Percentiles rank a stretch among this genome's conserved stretches.
phyloP scores from a whole-genome alignment of 306 rosid genomes.

The Cicer bijugum region DNA sequence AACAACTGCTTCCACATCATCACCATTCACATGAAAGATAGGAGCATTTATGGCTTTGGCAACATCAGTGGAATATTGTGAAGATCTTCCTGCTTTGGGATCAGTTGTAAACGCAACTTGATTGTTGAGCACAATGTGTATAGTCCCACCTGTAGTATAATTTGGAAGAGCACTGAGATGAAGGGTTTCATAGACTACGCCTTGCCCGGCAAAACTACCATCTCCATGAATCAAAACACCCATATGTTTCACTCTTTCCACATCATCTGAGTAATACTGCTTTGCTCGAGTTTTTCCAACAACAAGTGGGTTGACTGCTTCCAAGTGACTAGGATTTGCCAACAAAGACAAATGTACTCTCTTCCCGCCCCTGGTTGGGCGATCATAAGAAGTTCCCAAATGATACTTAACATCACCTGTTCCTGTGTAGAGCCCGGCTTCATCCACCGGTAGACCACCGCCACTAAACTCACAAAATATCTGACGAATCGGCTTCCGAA shows the following conservation, averaged over 20 bases:
- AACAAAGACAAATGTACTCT: conserved; percentile 82
- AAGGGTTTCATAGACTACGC: conserved; percentile 91
- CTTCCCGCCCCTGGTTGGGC: conserved; percentile 92
- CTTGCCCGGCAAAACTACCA: conserved; percentile 98
- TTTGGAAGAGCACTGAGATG: conserved; percentile 97
- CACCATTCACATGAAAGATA: conserved; percentile 83
- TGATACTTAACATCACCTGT: conserved; percentile 99
- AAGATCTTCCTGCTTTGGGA: conserved; percentile 82
- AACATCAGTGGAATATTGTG: conserved; percentile 88
- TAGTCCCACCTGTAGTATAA: conserved; percentile 92
- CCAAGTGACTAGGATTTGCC: conserved; percentile 97
- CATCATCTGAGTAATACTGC: conserved; percentile 79
- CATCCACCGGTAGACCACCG: conserved; percentile 81
- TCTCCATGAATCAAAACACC: conserved; percentile 90
- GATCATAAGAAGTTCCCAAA: conserved; percentile 92
- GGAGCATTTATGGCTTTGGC: conserved; percentile 93
- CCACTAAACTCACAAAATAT: conserved; percentile 91
- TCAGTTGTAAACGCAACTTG: conserved; percentile 97
- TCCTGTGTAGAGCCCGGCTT: conserved; percentile 86
- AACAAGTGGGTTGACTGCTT: conserved; percentile 92
- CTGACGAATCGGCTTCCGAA: conserved; percentile 87
- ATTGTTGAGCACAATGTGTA: conserved; percentile 87
- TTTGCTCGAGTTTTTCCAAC: conserved; percentile 92
- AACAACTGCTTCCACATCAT: conserved; percentile 87
- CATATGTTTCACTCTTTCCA: conserved; percentile 77